A percentile compares a stretch with the other conserved stretches of the same genome.
phyloP scores from a whole-genome alignment of 2,329 filamentous ascomycete genomes.

The Pyrenochaeta sp. region DNA sequence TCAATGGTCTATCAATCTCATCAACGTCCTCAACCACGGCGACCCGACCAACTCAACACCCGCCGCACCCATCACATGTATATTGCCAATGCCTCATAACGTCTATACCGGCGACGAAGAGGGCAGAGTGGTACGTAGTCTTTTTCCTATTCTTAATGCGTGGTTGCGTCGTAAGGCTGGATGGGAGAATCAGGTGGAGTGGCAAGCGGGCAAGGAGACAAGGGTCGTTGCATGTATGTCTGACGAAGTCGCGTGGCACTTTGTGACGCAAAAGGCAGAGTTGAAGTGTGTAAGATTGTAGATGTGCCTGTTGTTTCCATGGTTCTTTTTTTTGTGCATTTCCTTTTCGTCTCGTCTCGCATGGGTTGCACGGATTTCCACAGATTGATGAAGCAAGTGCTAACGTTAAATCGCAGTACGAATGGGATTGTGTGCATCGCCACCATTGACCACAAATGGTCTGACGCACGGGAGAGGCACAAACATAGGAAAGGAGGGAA shows the following conservation, averaged over 20 bases:
- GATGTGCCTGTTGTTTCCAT: no score
- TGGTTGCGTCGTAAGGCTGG: slow-evolving; percentile 2
- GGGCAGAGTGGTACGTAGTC: slow-evolving; percentile 70
- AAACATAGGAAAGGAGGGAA: no score
- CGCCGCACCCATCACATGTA: slow-evolving; percentile 79
- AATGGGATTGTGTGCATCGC: slow-evolving; percentile 66
- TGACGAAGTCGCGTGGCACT: no score
- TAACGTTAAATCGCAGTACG: slow-evolving; percentile 54
- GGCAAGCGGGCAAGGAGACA: slow-evolving; percentile 16
- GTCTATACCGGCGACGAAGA: slow-evolving; percentile 96
- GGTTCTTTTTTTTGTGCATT: no score
- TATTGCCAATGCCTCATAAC: slow-evolving; percentile 80
- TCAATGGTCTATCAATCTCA: slow-evolving; percentile 77
- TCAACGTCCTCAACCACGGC: slow-evolving; percentile 83
- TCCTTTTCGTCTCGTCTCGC: no score
- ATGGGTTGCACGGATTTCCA: no score
- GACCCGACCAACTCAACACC: slow-evolving; percentile 64
- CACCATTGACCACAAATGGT: slow-evolving; percentile 29
- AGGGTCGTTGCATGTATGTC: background rate
- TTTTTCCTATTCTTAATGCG: slow-evolving; percentile 3
- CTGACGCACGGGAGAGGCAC: background rate
- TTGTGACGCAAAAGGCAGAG: background rate
- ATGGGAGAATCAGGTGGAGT: slow-evolving; percentile 18
- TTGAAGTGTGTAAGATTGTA: background rate
- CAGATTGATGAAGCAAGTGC: background rate